Base-by-base conservation (phyloP, 345 rosid genomes). In the Gossypium anomalum region DNA sequence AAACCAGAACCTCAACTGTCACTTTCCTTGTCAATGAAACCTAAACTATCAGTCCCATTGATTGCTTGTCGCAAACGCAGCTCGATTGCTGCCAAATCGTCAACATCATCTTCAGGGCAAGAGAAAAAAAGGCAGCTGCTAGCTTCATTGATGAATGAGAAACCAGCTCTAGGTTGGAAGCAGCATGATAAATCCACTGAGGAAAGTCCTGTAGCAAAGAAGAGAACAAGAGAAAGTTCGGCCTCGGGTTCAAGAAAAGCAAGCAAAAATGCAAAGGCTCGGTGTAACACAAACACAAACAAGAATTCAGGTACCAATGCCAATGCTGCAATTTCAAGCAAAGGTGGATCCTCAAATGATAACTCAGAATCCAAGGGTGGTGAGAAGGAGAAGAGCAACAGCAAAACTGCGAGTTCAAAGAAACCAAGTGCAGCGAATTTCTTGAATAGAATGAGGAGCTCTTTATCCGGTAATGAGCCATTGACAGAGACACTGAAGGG, bases 11-110 rank as follows among this genome's bases (percentile, higher is more conserved):
- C 66, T 8, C 78, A 82, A 69, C 74, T 76, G 11, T 56, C 87
- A 16, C 68, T 64, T 41, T 43, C 79, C 51, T 52, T 82, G 52
- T 63, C 73, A 22, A 65, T 75, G 17, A 86, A 84, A 29, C 77
- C 85, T 57, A 81, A 71, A 55, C 52, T 84, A 66, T 76, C 83
- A 20, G 76, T 80, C 72, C 86, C 87, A 34, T 49, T 80, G 13
- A 77, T 63, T 67, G 84, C 88, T 78, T 87, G 88, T 65, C 82
- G 85, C 63, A 85, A 85, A 77, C 84, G 85, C n/a, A 87, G 85
- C 67, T 87, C 88, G 5, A 78, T 83, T 69, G 44, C 78, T 14
- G 76, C 76, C 44, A 83, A 79, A 78, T 20, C 81, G 38, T 58
- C 82, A 49, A 70, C 55, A 34, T 70, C 82, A 44, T 73, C 73